Percentiles rank a stretch among this genome's conserved stretches.
Evolutionary conservation across 148 eudicot genomes (phyloP).

Genomic region (Suaeda aralocaspica): DNA sequence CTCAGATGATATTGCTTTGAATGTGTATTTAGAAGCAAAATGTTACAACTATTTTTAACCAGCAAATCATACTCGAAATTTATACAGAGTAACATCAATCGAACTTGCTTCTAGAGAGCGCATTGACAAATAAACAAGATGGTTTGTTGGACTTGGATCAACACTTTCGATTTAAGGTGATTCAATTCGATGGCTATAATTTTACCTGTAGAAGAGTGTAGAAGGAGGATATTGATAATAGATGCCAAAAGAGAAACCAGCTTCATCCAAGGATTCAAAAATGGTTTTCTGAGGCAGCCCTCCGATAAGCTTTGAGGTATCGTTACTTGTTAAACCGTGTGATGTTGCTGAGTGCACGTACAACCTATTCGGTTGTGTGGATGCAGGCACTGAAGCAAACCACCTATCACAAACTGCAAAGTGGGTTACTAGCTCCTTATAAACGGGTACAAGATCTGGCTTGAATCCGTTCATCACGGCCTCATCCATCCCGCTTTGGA

Average conservation of each 20-base stretch:
- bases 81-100: too few relatives aligned
- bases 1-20: too few relatives aligned
- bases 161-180: neutral
- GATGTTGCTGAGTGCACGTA: conserved; percentile 68
- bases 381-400: conserved; percentile 60
- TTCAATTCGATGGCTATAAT: neutral
- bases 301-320: conserved; percentile 34
- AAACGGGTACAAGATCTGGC: conserved; percentile 58
- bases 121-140: too few relatives aligned
- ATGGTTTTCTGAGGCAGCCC: conserved; percentile 67
- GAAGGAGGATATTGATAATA: conserved; percentile 61
- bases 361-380: conserved; percentile 69
- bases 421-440: conserved; percentile 53
- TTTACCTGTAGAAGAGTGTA: conserved; percentile 58
- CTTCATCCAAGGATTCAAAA: conserved; percentile 53
- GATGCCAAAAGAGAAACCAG: conserved; percentile 47
- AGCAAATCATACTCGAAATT: too few relatives aligned
- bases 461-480: conserved; percentile 76
- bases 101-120: too few relatives aligned
- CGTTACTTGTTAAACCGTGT: conserved; percentile 47
- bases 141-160: too few relatives aligned
- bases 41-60: too few relatives aligned
- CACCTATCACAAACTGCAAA: conserved; percentile 82
- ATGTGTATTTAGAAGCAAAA: too few relatives aligned
- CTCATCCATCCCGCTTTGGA: conserved; percentile 33